Evolutionary conservation across 768 basidiomycete species (phyloP).

Genomic region (Termitomyces sp.): DNA sequence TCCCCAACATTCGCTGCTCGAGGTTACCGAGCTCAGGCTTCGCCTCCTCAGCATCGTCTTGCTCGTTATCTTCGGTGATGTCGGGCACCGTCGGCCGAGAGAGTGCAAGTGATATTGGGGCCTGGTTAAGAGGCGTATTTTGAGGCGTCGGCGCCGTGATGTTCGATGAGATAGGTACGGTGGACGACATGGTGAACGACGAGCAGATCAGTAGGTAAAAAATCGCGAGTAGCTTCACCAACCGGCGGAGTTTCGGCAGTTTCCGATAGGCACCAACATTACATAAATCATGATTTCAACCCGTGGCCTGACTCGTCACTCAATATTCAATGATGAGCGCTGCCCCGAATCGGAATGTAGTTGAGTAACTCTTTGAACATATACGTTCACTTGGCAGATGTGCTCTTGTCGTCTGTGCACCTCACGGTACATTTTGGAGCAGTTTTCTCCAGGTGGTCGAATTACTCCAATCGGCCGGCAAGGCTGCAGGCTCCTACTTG

Average conservation of each 20-base stretch:
- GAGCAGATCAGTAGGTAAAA: conserved; percentile 16
- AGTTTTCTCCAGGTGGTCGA: neutral
- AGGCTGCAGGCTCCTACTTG: neutral
- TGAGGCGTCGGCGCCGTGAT: conserved; percentile 90
- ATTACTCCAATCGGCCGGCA: too few species aligned
- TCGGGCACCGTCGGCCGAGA: conserved; percentile 88
- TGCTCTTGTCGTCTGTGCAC: neutral
- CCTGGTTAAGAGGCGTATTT: conserved; percentile 84
- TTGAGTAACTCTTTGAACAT: neutral
- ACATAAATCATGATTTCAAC: neutral
- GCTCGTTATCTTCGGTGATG: conserved; percentile 79
- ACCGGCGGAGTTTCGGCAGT: conserved; percentile 17
- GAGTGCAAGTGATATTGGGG: conserved; percentile 73
- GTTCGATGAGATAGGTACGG: conserved; percentile 59
- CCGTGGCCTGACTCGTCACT: too few species aligned
- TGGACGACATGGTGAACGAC: conserved; percentile 56
- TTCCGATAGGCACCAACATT: conserved; percentile 1
- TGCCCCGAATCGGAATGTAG: neutral
- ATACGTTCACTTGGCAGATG: neutral
- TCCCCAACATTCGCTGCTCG: conserved; percentile 68
- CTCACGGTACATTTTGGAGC: neutral
- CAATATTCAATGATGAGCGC: neutral
- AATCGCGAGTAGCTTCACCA: conserved; percentile 7
- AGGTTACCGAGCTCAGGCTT: conserved; percentile 34
- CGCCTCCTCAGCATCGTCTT: conserved; percentile 51